phyloP scores from a whole-genome alignment of 345 rosid genomes.

The Syzygium grande region DNA sequence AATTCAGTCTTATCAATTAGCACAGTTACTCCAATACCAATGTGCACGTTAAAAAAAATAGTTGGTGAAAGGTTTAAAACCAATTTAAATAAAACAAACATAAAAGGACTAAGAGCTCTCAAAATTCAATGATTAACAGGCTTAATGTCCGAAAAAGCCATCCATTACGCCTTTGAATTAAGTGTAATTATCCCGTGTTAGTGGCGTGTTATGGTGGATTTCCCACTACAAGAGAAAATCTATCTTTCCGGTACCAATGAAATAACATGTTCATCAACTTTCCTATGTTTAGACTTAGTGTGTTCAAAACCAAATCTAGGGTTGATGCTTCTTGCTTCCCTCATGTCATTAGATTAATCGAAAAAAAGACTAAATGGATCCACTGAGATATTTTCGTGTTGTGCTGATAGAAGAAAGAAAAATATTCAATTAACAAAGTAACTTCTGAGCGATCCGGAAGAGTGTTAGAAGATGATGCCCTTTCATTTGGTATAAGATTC shows the following conservation, averaged over 20 bases:
- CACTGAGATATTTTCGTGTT: neutral
- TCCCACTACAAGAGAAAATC: neutral
- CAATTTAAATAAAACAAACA: neutral
- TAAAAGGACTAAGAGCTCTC: neutral
- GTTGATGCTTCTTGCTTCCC: neutral
- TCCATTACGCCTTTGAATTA: neutral
- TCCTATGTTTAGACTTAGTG: neutral
- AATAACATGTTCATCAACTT: neutral
- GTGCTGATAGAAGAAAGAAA: neutral
- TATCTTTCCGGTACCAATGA: neutral
- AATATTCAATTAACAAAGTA: neutral
- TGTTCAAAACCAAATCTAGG: neutral
- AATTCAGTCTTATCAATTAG: neutral
- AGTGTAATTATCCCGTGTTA: neutral
- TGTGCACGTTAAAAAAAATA: neutral
- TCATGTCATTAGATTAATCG: neutral
- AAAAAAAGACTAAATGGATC: neutral
- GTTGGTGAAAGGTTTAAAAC: neutral
- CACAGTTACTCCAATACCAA: neutral
- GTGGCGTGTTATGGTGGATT: neutral
- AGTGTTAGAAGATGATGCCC: rapidly evolving
- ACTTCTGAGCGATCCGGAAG: neutral
- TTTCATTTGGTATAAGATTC: too few species aligned
- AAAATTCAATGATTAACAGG: neutral
- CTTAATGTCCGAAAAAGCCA: neutral